Evolutionary conservation across 164 flowering plant genomes (phyloP).

Genomic region (Malania oleifera): DNA sequence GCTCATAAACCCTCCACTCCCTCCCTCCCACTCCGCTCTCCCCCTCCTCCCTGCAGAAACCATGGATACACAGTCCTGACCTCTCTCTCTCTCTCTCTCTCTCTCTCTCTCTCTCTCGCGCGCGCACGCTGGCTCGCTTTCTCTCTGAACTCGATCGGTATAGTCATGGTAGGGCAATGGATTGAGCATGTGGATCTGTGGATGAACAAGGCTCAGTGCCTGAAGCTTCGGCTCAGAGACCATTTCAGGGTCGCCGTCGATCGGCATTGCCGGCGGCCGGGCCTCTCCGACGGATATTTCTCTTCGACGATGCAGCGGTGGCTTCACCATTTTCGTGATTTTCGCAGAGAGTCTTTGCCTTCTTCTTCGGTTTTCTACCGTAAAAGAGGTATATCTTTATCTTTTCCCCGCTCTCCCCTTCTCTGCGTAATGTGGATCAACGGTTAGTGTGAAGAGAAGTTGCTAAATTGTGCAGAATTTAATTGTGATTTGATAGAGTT

Average conservation of each 20-base stretch:
- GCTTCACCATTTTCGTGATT: conserved; percentile 44
- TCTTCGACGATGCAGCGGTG: conserved; percentile 50
- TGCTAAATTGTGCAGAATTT: too few relatives aligned
- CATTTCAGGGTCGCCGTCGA: conserved; percentile 80
- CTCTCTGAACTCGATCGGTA: too few relatives aligned
- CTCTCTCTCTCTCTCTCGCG: too few relatives aligned
- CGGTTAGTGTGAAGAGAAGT: too few relatives aligned
- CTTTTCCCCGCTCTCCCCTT: neutral
- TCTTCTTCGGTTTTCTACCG: conserved; percentile 66
- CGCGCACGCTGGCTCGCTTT: too few relatives aligned
- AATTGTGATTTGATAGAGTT: too few relatives aligned
- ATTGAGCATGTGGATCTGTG: conserved; percentile 53
- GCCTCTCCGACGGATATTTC: conserved; percentile 38
- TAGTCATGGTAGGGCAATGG: conserved; percentile 29
- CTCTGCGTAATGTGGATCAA: too few relatives aligned
- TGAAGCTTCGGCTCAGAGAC: conserved; percentile 61
- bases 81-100: too few relatives aligned
- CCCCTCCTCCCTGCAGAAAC: too few relatives aligned
- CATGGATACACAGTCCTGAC: too few relatives aligned
- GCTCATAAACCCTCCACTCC: too few relatives aligned
- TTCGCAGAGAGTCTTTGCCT: conserved; percentile 47
- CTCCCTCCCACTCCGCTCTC: too few relatives aligned
- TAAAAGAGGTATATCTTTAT: conserved; percentile 41
- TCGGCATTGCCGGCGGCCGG: conserved; percentile 34
- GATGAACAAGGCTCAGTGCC: conserved; percentile 44